Evolutionary conservation across 169 alveolate species (phyloP), one percentile per base, ranked within the genome.

Genomic region (Amoebophrya sp.): DNA sequence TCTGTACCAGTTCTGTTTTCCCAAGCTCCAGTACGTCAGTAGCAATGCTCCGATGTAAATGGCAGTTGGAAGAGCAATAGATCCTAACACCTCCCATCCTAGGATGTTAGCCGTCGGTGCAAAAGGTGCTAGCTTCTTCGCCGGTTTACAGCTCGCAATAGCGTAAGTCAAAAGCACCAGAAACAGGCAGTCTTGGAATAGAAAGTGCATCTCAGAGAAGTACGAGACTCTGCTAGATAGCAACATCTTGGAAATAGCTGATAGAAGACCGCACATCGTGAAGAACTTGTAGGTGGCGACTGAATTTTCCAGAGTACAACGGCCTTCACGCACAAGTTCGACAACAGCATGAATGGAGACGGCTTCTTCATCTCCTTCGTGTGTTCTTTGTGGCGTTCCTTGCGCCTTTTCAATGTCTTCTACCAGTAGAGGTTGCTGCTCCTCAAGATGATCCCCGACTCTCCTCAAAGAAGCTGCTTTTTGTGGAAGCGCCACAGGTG

Each of bases 251-350:
- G 83, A 65, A 18, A 65, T 65, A 29, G 83, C 83, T 29, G 83
- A 65, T 26, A 65, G 83, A 10, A 65, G 2, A 10, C 97, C 97
- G 92, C 95, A 96, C 47, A 95, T 55, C 54, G 96, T 95, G 97
- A 96, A 96, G 94, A 95, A 96, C 94, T 96, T 96, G 94, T 95
- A 96, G 93, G 97, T 95, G 54, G 96, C 97, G 24, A 96, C 92
- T 65, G 97, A 96, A 26, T 97, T 96, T 29, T 95, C 96, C 94
- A 96, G 95, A 92, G 97, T 93, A 39, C 97, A 96, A 90, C 97
- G 93, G 29, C 98, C 98, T 92, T 96, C 97, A 41, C 92, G 38
- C 96, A 96, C 94, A 89, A 92, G 2, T 55, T 53, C 41, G 0
- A n/a, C 92, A 1, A 65, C 83, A 29, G 83, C 12, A 26, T 65